Conservation (phyloP, 768 basidiomycete species). For the Termitomyces sp. region DNA sequence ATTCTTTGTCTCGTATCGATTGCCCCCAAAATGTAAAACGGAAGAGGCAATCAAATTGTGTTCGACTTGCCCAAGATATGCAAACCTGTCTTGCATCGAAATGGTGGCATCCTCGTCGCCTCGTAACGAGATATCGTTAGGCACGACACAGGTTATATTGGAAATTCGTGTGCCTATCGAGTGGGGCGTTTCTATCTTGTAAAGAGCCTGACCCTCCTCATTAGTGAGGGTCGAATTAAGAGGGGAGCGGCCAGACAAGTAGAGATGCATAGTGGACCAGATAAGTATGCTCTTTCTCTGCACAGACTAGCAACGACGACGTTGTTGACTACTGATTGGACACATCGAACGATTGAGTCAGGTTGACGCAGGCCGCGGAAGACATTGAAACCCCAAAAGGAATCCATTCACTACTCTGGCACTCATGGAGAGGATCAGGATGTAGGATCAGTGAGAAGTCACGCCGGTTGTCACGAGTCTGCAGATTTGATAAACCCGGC, state of each 20-base stretch:
- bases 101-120: neutral
- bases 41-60: conserved; percentile 16
- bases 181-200: conserved; percentile 16
- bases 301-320: too few species aligned
- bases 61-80: conserved; percentile 8
- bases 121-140: neutral
- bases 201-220: conserved; percentile 18
- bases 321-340: too few species aligned
- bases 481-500: too few species aligned
- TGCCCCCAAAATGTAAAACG: conserved; percentile 24
- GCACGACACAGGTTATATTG: conserved; percentile 9
- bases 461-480: too few species aligned
- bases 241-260: conserved; percentile 12
- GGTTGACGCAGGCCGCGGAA: too few species aligned
- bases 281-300: neutral
- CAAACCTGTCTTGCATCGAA: conserved; percentile 12
- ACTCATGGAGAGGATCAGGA: too few species aligned
- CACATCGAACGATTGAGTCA: too few species aligned
- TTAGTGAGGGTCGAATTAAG: conserved; percentile 19
- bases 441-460: too few species aligned
- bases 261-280: conserved; percentile 14
- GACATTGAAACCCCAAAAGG: too few species aligned
- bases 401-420: too few species aligned
- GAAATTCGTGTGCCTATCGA: neutral
- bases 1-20: conserved; percentile 19